phyloP scores from a whole-genome alignment of 371 early-diverging fungal species.

The Rhizopus arrhizus region DNA sequence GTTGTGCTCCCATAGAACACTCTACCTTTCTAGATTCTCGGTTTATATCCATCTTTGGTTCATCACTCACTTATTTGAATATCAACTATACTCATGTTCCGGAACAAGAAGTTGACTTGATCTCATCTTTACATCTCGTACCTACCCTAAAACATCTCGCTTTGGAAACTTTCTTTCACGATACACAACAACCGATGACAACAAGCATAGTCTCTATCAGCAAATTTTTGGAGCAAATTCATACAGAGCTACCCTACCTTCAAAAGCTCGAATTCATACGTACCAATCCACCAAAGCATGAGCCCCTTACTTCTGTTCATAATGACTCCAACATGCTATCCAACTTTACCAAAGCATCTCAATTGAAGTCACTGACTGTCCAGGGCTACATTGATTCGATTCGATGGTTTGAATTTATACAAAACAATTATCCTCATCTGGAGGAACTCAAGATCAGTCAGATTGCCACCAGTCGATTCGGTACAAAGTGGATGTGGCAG shows the following conservation, averaged over 20 bases:
- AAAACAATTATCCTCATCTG: slow-evolving; percentile 7
- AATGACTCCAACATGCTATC: not conserved
- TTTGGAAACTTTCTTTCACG: no score
- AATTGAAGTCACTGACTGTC: slow-evolving; percentile 7
- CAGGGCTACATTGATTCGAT: slow-evolving; percentile 12
- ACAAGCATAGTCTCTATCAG: not conserved
- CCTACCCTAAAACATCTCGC: not conserved
- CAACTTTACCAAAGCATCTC: not conserved
- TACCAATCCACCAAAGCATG: not conserved
- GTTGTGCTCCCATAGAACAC: slow-evolving; percentile 8
- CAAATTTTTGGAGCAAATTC: not conserved
- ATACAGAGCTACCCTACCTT: not conserved
- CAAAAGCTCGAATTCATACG: not conserved
- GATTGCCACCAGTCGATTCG: slow-evolving; percentile 15
- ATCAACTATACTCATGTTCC: not conserved
- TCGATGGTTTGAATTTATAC: slow-evolving; percentile 22
- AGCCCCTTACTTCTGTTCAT: no score
- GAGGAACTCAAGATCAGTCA: slow-evolving; percentile 10
- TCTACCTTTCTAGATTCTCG: not conserved
- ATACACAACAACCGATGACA: no score
- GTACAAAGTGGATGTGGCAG: slow-evolving; percentile 30
- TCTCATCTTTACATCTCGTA: no score
- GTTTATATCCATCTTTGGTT: not conserved
- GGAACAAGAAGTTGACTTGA: no score
- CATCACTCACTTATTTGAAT: not conserved